phyloP scores from a whole-genome alignment of 2,329 filamentous ascomycete species.

The Curvularia hawaiiensis region DNA sequence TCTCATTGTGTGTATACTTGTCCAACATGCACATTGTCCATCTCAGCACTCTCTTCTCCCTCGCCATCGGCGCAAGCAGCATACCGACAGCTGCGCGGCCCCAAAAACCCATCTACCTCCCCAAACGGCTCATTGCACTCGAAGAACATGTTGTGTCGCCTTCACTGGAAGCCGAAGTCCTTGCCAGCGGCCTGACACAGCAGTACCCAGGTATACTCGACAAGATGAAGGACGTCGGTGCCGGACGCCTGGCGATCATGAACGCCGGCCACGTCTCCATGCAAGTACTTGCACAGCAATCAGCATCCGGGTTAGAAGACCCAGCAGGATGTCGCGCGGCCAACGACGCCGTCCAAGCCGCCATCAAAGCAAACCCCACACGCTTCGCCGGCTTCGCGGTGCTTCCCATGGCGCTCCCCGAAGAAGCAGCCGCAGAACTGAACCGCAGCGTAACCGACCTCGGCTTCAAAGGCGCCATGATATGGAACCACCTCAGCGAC shows the following conservation, averaged over 20 bases:
- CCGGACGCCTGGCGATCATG: conserved; percentile 15
- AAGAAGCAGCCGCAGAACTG: neutral
- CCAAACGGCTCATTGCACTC: conserved; percentile 15
- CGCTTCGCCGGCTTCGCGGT: neutral
- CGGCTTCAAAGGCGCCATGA: conserved; percentile 1
- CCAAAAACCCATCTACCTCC: conserved; percentile 6
- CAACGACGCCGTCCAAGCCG: neutral
- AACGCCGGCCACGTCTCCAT: conserved; percentile 13
- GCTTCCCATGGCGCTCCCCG: neutral
- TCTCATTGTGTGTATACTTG: neutral
- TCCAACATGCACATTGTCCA: neutral
- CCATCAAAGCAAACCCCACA: neutral
- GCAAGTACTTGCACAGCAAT: conserved; percentile 17
- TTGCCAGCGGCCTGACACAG: conserved; percentile 5
- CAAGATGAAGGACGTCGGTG: conserved; percentile 14
- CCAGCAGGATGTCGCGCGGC: conserved; percentile 7
- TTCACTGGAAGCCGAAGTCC: conserved; percentile 14
- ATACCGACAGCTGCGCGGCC: neutral
- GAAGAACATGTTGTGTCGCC: conserved; percentile 17
- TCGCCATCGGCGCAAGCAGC: neutral
- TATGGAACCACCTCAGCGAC: neutral
- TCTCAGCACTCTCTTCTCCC: neutral
- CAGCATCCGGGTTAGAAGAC: conserved; percentile 1
- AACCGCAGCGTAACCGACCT: neutral
- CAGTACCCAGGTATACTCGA: conserved; percentile 4